phyloP scores from a whole-genome alignment of 2,329 filamentous ascomycete genomes.

The Xylaria sp. region DNA sequence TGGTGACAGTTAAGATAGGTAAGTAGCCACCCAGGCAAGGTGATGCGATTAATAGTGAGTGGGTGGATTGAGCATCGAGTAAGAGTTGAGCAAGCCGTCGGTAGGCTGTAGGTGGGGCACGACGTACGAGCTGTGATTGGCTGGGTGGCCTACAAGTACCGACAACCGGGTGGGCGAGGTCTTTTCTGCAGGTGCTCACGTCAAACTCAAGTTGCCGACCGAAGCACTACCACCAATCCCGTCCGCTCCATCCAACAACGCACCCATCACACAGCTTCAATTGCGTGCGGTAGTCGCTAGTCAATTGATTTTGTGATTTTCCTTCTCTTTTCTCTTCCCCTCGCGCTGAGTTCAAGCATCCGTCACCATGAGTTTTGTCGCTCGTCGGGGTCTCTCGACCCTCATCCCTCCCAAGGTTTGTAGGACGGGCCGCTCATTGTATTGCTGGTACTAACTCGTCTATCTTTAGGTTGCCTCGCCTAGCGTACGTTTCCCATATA shows the following conservation, averaged over 20 bases:
- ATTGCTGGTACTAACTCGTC: slow-evolving; percentile 49
- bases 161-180: slow-evolving; percentile 53
- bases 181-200: slow-evolving; percentile 55
- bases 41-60: background rate
- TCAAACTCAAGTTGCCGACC: slow-evolving; percentile 36
- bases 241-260: slow-evolving; percentile 39
- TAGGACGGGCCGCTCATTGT: slow-evolving; percentile 21
- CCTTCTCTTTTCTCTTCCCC: slow-evolving; percentile 42
- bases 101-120: slow-evolving; percentile 35
- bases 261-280: slow-evolving; percentile 42
- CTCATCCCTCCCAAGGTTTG: slow-evolving; percentile 97
- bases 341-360: slow-evolving; percentile 40
- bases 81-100: slow-evolving; percentile 23
- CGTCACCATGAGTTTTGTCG: slow-evolving; percentile 89
- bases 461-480: slow-evolving; percentile 79
- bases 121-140: slow-evolving; percentile 49
- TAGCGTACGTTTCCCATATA: slow-evolving; percentile 69
- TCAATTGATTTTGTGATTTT: slow-evolving; percentile 51
- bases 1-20: background rate
- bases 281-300: slow-evolving; percentile 47
- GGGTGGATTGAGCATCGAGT: slow-evolving; percentile 13
- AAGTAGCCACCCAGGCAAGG: too few relatives aligned
- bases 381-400: slow-evolving; percentile 92
- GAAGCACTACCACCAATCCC: slow-evolving; percentile 36
- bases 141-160: slow-evolving; percentile 51